Conservation (phyloP, 495 filamentous ascomycete genomes). For the Penicillium argentinense region DNA sequence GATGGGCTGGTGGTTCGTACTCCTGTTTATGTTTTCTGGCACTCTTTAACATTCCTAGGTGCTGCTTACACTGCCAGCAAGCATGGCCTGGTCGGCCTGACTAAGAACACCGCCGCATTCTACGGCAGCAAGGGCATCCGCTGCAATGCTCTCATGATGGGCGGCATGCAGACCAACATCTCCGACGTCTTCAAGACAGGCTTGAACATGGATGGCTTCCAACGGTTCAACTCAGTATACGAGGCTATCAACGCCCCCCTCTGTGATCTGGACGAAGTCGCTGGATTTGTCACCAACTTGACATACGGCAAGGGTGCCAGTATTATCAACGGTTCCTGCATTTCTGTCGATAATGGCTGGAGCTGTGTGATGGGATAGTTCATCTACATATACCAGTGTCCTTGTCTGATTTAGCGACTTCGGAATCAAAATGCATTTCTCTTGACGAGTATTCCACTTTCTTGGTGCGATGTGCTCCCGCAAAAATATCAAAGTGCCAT, state of each 20-base stretch:
- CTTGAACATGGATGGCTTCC: constrained; percentile 45
- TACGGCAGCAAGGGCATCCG: constrained; percentile 59
- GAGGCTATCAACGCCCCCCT: constrained; percentile 22
- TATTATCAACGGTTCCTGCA: constrained; percentile 34
- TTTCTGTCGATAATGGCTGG: constrained; percentile 35
- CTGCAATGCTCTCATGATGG: constrained; percentile 55
- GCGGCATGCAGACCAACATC: constrained; percentile 59
- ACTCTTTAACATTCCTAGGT: constrained; percentile 7
- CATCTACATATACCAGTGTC: neutral
- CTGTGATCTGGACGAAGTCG: constrained; percentile 41
- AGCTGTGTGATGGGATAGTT: constrained; percentile 25
- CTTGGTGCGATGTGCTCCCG: too few relatives aligned
- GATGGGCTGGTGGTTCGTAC: constrained; percentile 30
- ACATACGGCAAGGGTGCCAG: constrained; percentile 26
- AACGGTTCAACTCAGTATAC: constrained; percentile 30
- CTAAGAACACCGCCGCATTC: constrained; percentile 61
- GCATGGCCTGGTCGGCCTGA: constrained; percentile 51
- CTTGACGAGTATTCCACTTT: too few relatives aligned
- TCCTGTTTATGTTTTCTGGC: constrained; percentile 2
- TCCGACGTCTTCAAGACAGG: constrained; percentile 44
- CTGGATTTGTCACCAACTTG: constrained; percentile 30
- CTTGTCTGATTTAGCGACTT: constrained; percentile 29
- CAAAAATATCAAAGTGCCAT: too few relatives aligned
- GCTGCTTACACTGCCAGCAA: constrained; percentile 22
- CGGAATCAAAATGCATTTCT: neutral